Conservation (phyloP, 177 flowering plant species). For the Vitis hybrid region DNA sequence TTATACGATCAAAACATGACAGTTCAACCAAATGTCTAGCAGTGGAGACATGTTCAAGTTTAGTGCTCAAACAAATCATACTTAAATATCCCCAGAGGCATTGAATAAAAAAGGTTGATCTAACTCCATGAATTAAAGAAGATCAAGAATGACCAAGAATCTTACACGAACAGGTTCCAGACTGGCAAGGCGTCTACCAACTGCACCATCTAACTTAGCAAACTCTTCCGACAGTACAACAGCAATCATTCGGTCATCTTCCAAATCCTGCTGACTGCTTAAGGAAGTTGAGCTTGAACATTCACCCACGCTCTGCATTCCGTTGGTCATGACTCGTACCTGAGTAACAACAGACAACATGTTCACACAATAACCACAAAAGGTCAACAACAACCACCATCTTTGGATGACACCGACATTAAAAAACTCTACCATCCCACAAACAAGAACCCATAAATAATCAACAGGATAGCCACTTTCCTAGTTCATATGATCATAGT, state of each 20-base stretch:
- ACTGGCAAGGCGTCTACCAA: slow-evolving; percentile 61
- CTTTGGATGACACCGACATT: too few relatives aligned
- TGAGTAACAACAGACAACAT: slow-evolving; percentile 6
- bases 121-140: not conserved
- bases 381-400: not conserved
- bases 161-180: slow-evolving; percentile 74
- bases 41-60: not conserved
- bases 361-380: slow-evolving; percentile 8
- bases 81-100: not conserved
- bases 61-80: not conserved
- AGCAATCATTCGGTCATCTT: slow-evolving; percentile 90
- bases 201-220: slow-evolving; percentile 69
- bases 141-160: not conserved
- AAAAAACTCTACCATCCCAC: too few relatives aligned
- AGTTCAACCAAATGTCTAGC: too few relatives aligned
- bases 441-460: too few relatives aligned
- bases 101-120: not conserved
- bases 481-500: too few relatives aligned
- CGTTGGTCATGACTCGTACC: slow-evolving; percentile 31
- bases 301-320: slow-evolving; percentile 35
- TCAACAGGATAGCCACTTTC: too few relatives aligned
- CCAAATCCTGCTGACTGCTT: slow-evolving; percentile 56
- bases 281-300: slow-evolving; percentile 63
- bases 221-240: slow-evolving; percentile 72
- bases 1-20: too few relatives aligned